Percentiles rank a stretch among this genome's conserved stretches.
Conservation (phyloP, 73 alveolate species). For the Blepharisma japonicum region DNA sequence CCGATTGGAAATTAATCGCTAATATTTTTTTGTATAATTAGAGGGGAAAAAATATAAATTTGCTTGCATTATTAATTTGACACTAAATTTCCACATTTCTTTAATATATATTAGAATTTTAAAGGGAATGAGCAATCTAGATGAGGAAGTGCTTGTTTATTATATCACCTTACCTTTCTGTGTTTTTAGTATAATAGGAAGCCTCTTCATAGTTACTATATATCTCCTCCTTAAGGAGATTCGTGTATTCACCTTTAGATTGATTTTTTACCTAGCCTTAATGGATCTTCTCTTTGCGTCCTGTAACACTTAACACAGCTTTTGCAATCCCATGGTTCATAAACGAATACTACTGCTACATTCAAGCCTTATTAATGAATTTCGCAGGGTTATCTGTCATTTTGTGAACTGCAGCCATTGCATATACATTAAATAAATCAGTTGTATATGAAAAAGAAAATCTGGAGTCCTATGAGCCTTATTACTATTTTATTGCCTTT, state of each 20-base stretch:
- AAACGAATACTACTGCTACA: not conserved
- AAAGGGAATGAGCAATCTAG: too few relatives aligned
- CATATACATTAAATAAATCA: not conserved
- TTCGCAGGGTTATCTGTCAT: not conserved
- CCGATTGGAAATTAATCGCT: too few relatives aligned
- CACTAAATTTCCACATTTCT: too few relatives aligned
- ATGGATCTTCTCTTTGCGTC: not conserved
- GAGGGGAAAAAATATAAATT: too few relatives aligned
- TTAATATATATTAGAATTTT: too few relatives aligned
- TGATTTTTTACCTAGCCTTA: not conserved
- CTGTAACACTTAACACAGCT: not conserved
- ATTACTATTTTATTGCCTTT: not conserved
- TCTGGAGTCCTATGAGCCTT: not conserved
- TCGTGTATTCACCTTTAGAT: not conserved
- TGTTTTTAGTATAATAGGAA: not conserved
- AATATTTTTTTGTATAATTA: too few relatives aligned
- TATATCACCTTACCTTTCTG: not conserved
- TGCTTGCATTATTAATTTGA: too few relatives aligned
- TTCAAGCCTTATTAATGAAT: conserved; percentile 1
- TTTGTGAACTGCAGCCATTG: not conserved
- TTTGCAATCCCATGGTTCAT: conserved; percentile 7
- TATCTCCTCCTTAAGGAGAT: not conserved
- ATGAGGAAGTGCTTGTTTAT: not conserved
- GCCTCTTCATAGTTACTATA: not conserved
- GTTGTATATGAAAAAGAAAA: not conserved